Evolutionary conservation across 371 early-diverging fungal species (phyloP).

Genomic region (Mortierella sp.): DNA sequence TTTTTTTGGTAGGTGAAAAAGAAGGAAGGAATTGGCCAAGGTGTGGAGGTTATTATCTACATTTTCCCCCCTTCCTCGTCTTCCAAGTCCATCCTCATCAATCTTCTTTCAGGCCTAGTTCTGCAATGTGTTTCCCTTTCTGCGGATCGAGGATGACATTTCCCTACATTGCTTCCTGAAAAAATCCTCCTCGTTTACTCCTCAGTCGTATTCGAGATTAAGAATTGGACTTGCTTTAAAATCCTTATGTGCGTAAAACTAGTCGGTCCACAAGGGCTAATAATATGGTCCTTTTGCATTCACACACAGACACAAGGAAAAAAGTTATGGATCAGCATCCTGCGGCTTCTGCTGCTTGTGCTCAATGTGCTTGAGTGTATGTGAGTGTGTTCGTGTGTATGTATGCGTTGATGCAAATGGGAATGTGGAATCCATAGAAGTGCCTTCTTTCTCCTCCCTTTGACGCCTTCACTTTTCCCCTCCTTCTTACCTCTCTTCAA

Average conservation of each 20-base stretch:
- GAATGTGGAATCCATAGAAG: conserved; percentile 22
- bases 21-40: background rate
- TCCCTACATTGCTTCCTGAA: background rate
- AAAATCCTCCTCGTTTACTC: background rate
- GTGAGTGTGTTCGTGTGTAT: background rate
- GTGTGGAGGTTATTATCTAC: conserved; percentile 4
- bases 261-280: background rate
- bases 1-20: conserved; percentile 8
- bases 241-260: background rate
- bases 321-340: background rate
- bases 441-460: background rate
- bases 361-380: background rate
- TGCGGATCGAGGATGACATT: background rate
- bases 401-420: background rate
- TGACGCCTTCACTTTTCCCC: background rate
- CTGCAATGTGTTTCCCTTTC: background rate
- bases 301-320: background rate
- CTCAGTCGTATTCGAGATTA: conserved; percentile 42
- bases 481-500: background rate
- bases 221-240: conserved; percentile 22
- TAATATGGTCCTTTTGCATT: background rate
- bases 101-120: background rate
- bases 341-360: background rate
- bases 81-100: background rate
- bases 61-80: background rate